Conservation (phyloP, 2,329 filamentous ascomycete species). For the Monilinia vaccinii-corymbosi region DNA sequence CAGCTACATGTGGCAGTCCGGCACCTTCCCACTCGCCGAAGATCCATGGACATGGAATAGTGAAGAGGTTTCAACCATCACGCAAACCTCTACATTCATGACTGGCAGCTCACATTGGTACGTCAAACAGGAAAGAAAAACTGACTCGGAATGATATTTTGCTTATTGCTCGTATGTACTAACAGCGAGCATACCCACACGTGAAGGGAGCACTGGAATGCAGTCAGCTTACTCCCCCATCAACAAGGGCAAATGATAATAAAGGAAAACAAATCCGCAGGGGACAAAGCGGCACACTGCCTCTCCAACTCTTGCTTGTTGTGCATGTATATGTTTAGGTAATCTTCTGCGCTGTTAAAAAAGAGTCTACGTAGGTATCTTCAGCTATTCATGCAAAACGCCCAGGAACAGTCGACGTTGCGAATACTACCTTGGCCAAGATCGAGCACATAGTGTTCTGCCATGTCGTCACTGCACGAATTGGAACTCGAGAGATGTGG, state of each 20-base stretch:
- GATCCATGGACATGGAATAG: background rate
- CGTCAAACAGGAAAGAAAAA: background rate
- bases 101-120: background rate
- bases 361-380: background rate
- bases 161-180: background rate
- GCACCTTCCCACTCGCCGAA: background rate
- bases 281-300: background rate
- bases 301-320: background rate
- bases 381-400: background rate
- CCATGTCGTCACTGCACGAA: background rate
- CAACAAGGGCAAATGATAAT: background rate
- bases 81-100: background rate
- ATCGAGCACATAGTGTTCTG: background rate
- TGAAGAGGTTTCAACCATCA: background rate
- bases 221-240: constrained; percentile 11
- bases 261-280: background rate
- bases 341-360: background rate
- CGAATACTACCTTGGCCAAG: background rate
- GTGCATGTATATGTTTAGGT: background rate
- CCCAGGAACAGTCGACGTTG: background rate
- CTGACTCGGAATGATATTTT: background rate
- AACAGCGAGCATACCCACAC: background rate
- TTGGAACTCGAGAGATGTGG: too few species aligned
- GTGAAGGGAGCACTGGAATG: background rate
- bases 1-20: background rate